Conservation (phyloP, 345 rosid genomes). For the Pugionium cornutum region DNA sequence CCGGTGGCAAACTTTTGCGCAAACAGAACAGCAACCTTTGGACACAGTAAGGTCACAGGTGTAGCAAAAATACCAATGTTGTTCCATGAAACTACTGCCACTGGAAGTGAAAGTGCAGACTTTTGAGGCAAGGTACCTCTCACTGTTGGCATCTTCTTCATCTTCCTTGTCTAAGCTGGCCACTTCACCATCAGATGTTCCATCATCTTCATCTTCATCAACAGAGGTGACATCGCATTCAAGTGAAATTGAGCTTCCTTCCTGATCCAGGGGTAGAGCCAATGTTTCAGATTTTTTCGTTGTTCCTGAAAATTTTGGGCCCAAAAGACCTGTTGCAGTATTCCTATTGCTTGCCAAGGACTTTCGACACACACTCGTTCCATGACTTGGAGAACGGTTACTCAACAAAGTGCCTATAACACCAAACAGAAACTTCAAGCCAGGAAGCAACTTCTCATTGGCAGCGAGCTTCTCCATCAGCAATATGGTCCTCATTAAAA, state of each 20-base stretch:
- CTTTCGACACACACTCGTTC: conserved; percentile 53
- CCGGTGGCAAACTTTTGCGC: conserved; percentile 98
- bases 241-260: conserved; percentile 65
- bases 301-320: conserved; percentile 62
- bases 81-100: conserved; percentile 99
- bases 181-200: conserved; percentile 97
- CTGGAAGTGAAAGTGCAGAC: conserved; percentile 98
- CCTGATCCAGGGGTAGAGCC: conserved; percentile 68
- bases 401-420: conserved; percentile 74
- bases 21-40: conserved; percentile 97
- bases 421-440: conserved; percentile 73
- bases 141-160: conserved; percentile 87
- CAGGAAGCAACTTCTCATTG: conserved; percentile 73
- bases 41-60: conserved; percentile 98
- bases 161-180: conserved; percentile 97
- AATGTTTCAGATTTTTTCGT: conserved; percentile 68
- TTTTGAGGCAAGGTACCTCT: conserved; percentile 85
- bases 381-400: conserved; percentile 52
- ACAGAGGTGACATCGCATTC: conserved; percentile 95
- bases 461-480: conserved; percentile 76
- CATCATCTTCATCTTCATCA: conserved; percentile 99
- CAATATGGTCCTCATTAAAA: conserved; percentile 63
- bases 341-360: conserved; percentile 48
- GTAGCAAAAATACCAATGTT: conserved; percentile 99
- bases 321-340: conserved; percentile 48